phyloP scores from a whole-genome alignment of 225 moss, liverwort and hornwort species.

The Climacium dendroides region DNA sequence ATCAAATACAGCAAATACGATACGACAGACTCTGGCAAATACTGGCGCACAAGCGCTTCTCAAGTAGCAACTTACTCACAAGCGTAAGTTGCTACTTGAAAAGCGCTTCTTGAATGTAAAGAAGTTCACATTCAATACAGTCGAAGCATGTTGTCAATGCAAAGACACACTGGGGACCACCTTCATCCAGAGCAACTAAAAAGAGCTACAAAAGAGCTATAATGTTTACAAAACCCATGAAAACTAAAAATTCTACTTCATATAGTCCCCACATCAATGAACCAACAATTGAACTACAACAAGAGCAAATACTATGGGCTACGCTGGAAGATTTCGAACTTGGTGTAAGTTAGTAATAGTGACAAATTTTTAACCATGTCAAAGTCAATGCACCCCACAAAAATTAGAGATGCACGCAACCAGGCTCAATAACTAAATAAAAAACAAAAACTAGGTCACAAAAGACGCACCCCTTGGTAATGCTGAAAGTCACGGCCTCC shows the following conservation, averaged over 20 bases:
- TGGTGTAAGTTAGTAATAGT: neutral
- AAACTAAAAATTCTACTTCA: neutral
- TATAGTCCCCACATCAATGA: neutral
- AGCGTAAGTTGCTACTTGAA: too few relatives aligned
- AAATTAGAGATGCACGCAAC: neutral
- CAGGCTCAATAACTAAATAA: neutral
- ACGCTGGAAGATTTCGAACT: neutral
- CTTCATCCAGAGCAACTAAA: neutral
- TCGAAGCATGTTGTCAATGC: neutral
- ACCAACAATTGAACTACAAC: neutral
- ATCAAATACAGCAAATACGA: neutral
- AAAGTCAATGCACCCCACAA: neutral
- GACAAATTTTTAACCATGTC: neutral
- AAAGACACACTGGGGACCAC: neutral
- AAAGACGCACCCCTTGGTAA: constrained; percentile 36
- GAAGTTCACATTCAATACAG: neutral
- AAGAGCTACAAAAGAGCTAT: neutral
- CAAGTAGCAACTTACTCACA: neutral
- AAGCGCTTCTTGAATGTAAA: too few relatives aligned
- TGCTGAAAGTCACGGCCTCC: constrained; percentile 70
- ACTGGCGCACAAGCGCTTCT: neutral
- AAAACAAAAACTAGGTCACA: neutral
- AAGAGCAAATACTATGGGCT: too few relatives aligned
- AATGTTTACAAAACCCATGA: neutral
- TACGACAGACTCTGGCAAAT: neutral